Conservation (phyloP, 164 flowering plant genomes). For the Amborella trichopoda region DNA sequence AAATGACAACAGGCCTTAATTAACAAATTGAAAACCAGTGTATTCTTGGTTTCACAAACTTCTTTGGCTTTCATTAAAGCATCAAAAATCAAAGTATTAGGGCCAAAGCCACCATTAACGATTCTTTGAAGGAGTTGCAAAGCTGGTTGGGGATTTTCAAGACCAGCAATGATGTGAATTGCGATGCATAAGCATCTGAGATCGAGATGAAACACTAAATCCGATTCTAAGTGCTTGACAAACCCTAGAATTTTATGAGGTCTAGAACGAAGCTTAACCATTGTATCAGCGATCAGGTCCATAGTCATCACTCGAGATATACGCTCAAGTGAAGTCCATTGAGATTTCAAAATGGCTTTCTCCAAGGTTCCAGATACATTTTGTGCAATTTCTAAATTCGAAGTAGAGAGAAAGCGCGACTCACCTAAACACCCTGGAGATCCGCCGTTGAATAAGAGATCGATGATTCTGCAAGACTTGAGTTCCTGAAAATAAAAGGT, state of each 20-base stretch:
- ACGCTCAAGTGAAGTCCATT: slow-evolving; percentile 52
- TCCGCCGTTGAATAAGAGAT: too few species aligned
- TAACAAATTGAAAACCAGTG: slow-evolving; percentile 38
- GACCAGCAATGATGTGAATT: slow-evolving; percentile 25
- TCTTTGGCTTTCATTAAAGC: slow-evolving; percentile 23
- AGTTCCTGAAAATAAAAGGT: too few species aligned
- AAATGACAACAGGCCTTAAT: slow-evolving; percentile 41
- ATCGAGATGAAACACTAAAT: slow-evolving; percentile 14
- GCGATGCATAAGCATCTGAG: slow-evolving; percentile 33
- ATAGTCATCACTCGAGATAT: slow-evolving; percentile 20
- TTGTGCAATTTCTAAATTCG: too few species aligned
- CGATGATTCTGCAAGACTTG: too few species aligned
- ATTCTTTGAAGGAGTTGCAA: slow-evolving; percentile 25
- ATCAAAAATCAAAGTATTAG: slow-evolving; percentile 23
- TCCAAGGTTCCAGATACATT: too few species aligned
- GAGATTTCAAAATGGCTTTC: slow-evolving; percentile 24
- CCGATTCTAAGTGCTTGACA: slow-evolving; percentile 18
- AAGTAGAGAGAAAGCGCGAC: too few species aligned
- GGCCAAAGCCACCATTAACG: slow-evolving; percentile 8
- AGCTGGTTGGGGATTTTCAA: slow-evolving; percentile 31
- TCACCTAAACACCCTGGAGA: too few species aligned
- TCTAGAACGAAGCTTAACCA: slow-evolving; percentile 24
- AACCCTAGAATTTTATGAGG: slow-evolving; percentile 35
- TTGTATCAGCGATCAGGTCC: slow-evolving; percentile 19
- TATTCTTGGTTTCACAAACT: slow-evolving; percentile 15